Conservation (phyloP, 352 stramenopile species). For the Chrysophaeum taylorii region DNA sequence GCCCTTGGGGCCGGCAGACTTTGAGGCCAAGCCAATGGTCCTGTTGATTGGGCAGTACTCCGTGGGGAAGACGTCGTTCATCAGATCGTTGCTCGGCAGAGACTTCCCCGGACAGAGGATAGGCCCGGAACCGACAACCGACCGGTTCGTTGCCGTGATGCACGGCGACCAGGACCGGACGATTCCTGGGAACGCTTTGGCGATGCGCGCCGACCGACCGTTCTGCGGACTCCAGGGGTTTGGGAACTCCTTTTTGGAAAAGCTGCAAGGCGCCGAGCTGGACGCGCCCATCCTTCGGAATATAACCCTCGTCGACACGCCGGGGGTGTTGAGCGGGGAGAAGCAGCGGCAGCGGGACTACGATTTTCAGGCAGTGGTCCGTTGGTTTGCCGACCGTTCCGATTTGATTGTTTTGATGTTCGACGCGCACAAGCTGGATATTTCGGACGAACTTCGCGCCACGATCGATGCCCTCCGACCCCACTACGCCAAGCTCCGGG, state of each 20-base stretch:
- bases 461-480: conserved; percentile 89
- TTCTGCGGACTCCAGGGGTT: conserved; percentile 80
- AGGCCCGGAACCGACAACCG: conserved; percentile 89
- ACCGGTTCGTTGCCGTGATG: conserved; percentile 92
- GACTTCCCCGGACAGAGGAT: conserved; percentile 93
- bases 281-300: conserved; percentile 79
- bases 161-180: conserved; percentile 88
- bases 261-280: conserved; percentile 90
- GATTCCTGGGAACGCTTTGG: conserved; percentile 90
- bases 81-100: conserved; percentile 81
- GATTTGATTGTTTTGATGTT: conserved; percentile 98
- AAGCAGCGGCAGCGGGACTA: conserved; percentile 90
- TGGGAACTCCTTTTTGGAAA: conserved; percentile 94
- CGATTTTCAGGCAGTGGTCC: conserved; percentile 56
- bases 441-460: conserved; percentile 95
- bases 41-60: conserved; percentile 95
- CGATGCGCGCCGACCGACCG: conserved; percentile 81
- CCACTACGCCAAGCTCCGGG: conserved; percentile 96
- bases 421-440: conserved; percentile 98
- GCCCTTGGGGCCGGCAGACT: conserved; percentile 80
- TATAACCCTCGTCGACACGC: conserved; percentile 94
- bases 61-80: conserved; percentile 88
- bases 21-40: conserved; percentile 90
- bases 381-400: conserved; percentile 69
- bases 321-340: conserved; percentile 93